Conservation (phyloP, 1,284 basidiomycete species). For the Cutaneotrichosporon sp. region DNA sequence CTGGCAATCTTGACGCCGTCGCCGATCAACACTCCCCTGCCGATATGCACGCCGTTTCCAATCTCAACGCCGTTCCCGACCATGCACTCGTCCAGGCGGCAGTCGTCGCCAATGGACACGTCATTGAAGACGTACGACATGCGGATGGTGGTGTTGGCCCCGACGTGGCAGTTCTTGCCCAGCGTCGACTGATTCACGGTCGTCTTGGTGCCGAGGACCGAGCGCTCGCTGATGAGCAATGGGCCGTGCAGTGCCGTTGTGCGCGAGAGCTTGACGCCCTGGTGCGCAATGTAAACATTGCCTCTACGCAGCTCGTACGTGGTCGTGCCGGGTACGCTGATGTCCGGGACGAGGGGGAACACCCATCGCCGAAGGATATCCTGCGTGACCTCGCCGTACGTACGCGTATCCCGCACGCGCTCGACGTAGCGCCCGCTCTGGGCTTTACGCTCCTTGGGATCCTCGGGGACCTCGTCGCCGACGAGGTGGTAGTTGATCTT, state of each 20-base stretch:
- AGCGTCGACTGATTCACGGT: conserved; percentile 58
- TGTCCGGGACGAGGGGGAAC: conserved; percentile 89
- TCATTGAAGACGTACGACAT: conserved; percentile 79
- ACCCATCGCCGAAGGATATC: conserved; percentile 90
- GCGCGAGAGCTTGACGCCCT: conserved; percentile 66
- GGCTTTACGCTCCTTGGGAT: conserved; percentile 9
- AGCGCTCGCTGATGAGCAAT: conserved; percentile 35
- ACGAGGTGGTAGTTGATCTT: conserved; percentile 86
- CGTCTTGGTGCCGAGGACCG: conserved; percentile 36
- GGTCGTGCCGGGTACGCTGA: conserved; percentile 76
- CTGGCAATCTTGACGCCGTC: conserved; percentile 66
- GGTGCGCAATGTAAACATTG: conserved; percentile 77
- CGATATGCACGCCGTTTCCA: conserved; percentile 50
- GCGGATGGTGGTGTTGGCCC: conserved; percentile 61
- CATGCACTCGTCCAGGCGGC: conserved; percentile 66
- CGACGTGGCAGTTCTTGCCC: conserved; percentile 75
- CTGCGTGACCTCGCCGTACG: conserved; percentile 84
- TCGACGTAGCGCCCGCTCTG: conserved; percentile 71
- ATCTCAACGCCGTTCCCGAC: conserved; percentile 49
- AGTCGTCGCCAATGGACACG: conserved; percentile 69
- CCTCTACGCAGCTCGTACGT: conserved; percentile 76
- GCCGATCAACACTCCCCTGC: conserved; percentile 56
- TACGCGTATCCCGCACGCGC: conserved; percentile 79
- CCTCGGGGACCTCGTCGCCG: conserved; percentile 42
- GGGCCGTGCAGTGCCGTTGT: conserved; percentile 51